Percentiles rank a stretch among this genome's conserved stretches.
Evolutionary conservation across 73 alveolate genomes (phyloP).

Genomic region (Uronychia binucleata): DNA sequence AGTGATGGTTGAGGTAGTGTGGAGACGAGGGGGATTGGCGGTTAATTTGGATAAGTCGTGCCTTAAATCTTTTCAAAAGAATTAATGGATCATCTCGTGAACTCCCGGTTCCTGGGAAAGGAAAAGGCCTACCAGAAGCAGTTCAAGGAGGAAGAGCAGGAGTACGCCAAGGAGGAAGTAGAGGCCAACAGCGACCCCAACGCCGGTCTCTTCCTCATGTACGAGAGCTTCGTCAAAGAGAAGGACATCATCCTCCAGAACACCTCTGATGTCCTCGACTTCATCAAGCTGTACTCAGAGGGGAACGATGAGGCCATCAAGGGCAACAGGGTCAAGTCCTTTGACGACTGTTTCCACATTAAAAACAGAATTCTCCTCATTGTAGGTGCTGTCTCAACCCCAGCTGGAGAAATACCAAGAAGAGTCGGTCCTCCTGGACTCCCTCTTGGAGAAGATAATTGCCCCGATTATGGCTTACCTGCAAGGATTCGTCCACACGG

Average conservation of each 20-base stretch:
- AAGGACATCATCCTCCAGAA: constrained; percentile 33
- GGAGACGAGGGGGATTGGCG: too few relatives aligned
- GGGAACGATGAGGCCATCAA: not conserved
- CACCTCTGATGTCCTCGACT: constrained; percentile 19
- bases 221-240: constrained; percentile 52
- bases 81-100: constrained; percentile 19
- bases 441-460: constrained; percentile 70
- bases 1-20: too few relatives aligned
- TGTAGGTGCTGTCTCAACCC: constrained; percentile 20
- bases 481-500: constrained; percentile 23
- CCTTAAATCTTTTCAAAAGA: too few relatives aligned
- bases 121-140: constrained; percentile 10
- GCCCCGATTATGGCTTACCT: constrained; percentile 74
- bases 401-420: constrained; percentile 82
- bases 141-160: constrained; percentile 6
- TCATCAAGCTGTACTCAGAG: not conserved
- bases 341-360: constrained; percentile 20
- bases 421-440: constrained; percentile 86
- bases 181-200: not conserved
- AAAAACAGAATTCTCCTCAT: constrained; percentile 50
- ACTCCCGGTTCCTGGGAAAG: constrained; percentile 18
- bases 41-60: too few relatives aligned
- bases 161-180: not conserved
- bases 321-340: constrained; percentile 15
- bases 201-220: constrained; percentile 7